phyloP scores from a whole-genome alignment of 345 rosid species.

The Ricinus communis region DNA sequence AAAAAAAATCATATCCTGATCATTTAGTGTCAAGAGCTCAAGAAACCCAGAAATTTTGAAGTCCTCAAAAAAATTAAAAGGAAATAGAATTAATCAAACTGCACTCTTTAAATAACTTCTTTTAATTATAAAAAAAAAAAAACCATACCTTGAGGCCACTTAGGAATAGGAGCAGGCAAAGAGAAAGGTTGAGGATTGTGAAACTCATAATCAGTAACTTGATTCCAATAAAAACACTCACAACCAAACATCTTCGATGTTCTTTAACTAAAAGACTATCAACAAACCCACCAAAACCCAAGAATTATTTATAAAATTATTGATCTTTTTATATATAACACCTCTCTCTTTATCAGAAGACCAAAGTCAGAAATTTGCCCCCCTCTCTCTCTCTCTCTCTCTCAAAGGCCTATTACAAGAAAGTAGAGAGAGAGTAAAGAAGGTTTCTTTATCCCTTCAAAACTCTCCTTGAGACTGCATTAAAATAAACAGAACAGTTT shows the following conservation, averaged over 20 bases:
- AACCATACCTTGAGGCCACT: slow-evolving; percentile 67
- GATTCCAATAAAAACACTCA: slow-evolving; percentile 59
- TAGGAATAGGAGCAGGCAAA: slow-evolving; percentile 65
- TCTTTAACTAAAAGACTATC: slow-evolving; percentile 7
- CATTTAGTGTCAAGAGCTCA: background rate
- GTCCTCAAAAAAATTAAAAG: background rate
- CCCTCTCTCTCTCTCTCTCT: slow-evolving; percentile 22
- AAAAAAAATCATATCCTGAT: background rate
- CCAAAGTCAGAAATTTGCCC: slow-evolving; percentile 11
- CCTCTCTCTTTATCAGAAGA: slow-evolving; percentile 12
- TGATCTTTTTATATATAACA: slow-evolving; percentile 15
- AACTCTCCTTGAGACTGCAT: too few species aligned
- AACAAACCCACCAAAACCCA: slow-evolving; percentile 28
- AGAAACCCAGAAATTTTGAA: background rate
- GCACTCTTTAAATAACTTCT: background rate
- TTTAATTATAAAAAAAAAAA: too few species aligned
- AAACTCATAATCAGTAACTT: slow-evolving; percentile 11
- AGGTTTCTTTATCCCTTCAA: slow-evolving; percentile 18
- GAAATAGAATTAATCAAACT: background rate
- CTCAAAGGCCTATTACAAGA: background rate
- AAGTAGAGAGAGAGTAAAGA: slow-evolving; percentile 14
- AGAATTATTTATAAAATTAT: slow-evolving; percentile 21
- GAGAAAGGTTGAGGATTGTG: slow-evolving; percentile 50
- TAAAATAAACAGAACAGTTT: too few species aligned
- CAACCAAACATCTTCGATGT: slow-evolving; percentile 55